Conservation (phyloP, 768 basidiomycete species). For the Mycena floridula region DNA sequence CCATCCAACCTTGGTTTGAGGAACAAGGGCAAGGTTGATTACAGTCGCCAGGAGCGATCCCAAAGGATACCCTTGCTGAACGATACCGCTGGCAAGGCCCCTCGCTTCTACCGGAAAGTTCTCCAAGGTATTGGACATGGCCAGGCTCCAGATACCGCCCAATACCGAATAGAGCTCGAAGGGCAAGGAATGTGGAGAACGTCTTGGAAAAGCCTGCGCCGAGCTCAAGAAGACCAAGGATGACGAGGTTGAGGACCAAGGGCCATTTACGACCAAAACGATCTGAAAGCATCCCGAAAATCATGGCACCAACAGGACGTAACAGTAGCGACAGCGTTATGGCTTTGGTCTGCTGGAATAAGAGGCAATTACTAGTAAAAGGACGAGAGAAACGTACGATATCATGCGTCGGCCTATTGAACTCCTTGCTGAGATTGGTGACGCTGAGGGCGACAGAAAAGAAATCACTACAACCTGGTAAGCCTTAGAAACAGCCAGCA, state of each 20-base stretch:
- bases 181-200: conserved; percentile 44
- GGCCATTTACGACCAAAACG: conserved; percentile 48
- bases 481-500: too few species aligned
- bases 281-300: conserved; percentile 48
- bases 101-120: conserved; percentile 57
- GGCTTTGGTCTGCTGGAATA: conserved; percentile 41
- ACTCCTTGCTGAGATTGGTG: conserved; percentile 18
- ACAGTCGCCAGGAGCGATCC: conserved; percentile 26
- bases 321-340: conserved; percentile 70
- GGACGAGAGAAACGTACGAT: too few species aligned
- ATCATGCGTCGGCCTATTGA: not conserved
- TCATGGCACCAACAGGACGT: conserved; percentile 42
- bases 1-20: conserved; percentile 11
- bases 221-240: conserved; percentile 42
- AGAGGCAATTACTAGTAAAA: conserved; percentile 21
- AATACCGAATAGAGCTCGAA: conserved; percentile 54
- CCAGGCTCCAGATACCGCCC: conserved; percentile 59
- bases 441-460: conserved; percentile 49
- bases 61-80: conserved; percentile 63
- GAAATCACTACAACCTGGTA: too few species aligned
- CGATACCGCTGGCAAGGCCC: conserved; percentile 56
- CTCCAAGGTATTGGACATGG: conserved; percentile 53
- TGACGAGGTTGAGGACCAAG: conserved; percentile 44
- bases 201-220: conserved; percentile 51
- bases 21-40: conserved; percentile 14